Percentiles rank a stretch among this genome's conserved stretches.
Evolutionary conservation across 768 basidiomycete species (phyloP).

Genomic region (Pseudohyphozyma bogoriensis): DNA sequence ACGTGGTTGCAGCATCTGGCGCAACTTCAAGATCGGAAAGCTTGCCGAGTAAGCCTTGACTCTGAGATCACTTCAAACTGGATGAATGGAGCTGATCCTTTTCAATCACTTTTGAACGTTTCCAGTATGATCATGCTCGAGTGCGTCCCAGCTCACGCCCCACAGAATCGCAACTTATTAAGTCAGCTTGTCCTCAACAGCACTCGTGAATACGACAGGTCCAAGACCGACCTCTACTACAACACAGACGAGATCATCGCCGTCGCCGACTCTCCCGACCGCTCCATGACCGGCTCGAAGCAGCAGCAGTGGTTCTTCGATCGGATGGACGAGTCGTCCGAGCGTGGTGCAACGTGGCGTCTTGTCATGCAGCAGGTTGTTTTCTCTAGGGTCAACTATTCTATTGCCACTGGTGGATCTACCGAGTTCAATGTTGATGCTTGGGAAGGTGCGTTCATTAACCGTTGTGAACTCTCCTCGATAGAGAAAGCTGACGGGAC

Average conservation of each 20-base stretch:
- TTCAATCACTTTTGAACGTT: background rate
- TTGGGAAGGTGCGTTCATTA: conserved; percentile 43
- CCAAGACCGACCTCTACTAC: conserved; percentile 51
- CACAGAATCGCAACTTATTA: too few relatives aligned
- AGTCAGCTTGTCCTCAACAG: too few relatives aligned
- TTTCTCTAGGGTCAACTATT: conserved; percentile 30
- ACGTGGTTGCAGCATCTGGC: conserved; percentile 47
- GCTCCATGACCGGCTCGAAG: conserved; percentile 49
- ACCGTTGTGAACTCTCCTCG: background rate
- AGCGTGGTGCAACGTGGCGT: conserved; percentile 49
- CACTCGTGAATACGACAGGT: conserved; percentile 52
- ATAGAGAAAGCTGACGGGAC: too few relatives aligned
- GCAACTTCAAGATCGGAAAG: conserved; percentile 56
- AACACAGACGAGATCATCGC: conserved; percentile 46
- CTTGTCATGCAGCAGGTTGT: conserved; percentile 50
- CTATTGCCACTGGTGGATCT: conserved; percentile 38
- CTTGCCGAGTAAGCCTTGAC: conserved; percentile 41
- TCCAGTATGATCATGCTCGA: conserved; percentile 50
- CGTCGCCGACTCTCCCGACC: conserved; percentile 42
- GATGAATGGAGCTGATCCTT: too few relatives aligned
- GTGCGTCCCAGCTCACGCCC: too few relatives aligned
- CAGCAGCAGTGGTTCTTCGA: conserved; percentile 52
- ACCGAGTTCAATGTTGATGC: conserved; percentile 41
- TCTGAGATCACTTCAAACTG: too few relatives aligned
- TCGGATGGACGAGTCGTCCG: conserved; percentile 44